Evolutionary conservation across 108 stramenopile species (phyloP), one percentile per base, ranked within the genome.

Genomic region (Parietichytrium sp.): DNA sequence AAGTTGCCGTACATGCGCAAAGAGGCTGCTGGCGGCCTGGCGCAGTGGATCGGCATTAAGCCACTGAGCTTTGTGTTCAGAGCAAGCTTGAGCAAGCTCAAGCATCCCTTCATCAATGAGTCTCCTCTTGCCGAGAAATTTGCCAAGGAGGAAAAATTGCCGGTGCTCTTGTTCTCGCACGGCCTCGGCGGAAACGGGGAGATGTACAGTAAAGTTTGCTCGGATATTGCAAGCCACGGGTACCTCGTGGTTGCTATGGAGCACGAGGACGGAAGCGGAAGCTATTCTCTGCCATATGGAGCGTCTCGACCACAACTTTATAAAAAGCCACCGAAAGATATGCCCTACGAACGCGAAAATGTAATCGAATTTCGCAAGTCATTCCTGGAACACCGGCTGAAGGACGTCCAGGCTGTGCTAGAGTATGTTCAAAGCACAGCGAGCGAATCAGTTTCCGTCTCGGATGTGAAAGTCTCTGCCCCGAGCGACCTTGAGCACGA

Each of bases 1-100:
- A n/a, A 31, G 42, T 33, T 72, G 30, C 80, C 83, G n/a, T 88
- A 88, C 50, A 82, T 82, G 49, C 88, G 88, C 15, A 50, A 29
- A 13, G 48, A 84, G 52, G 88, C 88, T 18, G 85, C 86, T 12
- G 30, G 48, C 47, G 88, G 85, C 27, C 47, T 88, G 23, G 48
- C 83, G n/a, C 78, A 86, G 25, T 88, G 81, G 36, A 50, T 38
- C 12, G 52, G 82, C n/a, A n/a, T n/a, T n/a, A n/a, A n/a, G n/a
- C n/a, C n/a, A 20, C 48, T 48, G 72, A 29, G 51, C 7, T 31
- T 23, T 15, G 38, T 45, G 1, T 15, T 86, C 0, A 0, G 86
- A 79, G 51, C 84, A 49, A 83, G 84, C 18, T 42, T 88, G 61
- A 45, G 81, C 47, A 48, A 84, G 33, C 36, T 51, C 42, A 8